Base-by-base conservation (phyloP, 2,329 filamentous ascomycete species). In the Sphaerulina populicola region DNA sequence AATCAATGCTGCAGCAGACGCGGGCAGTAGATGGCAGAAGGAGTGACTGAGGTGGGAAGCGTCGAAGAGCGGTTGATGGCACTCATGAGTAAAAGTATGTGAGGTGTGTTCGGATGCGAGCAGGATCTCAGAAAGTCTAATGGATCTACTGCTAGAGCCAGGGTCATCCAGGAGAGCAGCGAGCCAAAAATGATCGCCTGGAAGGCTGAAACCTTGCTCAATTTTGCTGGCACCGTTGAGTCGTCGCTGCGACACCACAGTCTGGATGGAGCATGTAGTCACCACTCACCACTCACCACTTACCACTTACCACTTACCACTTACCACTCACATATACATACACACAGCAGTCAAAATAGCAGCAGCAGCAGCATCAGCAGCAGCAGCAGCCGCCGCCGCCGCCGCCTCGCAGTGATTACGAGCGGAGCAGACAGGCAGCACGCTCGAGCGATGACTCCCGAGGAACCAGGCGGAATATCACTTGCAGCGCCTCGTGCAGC, bases 41-140 rank as follows among this genome's bases (percentile, higher is more conserved):
- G 51, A 53, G 23, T 39, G 51, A 53, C 51, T 53, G 45, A 33
- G 51, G 51, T 44, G 18, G 45, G 29, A 44, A 36, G 33, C 27
- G 15, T 33, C 23, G 29, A 44, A 29, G n/a, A 41, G 45, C 37
- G 51, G 29, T 18, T 18, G 43, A 44, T 52, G 49, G 31, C 10
- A 9, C 10, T 35, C 31, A n/a, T 35, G 31, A 11, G 31, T 27
- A 27, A 27, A 27, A 35, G 31, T 11, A n/a, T 35, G 31, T 35
- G 31, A 35, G 31, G 31, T 35, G 31, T 35, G 31, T 35, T 35
- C 31, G 31, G 31, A 9, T 35, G 10, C 10, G 31, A 35, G 31
- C 31, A 35, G 31, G 10, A 35, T 35, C 23, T 6, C 31, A 35
- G 31, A 35, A 35, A 35, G 31, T 35, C 31, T 11, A 35, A 35